phyloP scores from a whole-genome alignment of 257 asterid species.

The Solanum pennellii region DNA sequence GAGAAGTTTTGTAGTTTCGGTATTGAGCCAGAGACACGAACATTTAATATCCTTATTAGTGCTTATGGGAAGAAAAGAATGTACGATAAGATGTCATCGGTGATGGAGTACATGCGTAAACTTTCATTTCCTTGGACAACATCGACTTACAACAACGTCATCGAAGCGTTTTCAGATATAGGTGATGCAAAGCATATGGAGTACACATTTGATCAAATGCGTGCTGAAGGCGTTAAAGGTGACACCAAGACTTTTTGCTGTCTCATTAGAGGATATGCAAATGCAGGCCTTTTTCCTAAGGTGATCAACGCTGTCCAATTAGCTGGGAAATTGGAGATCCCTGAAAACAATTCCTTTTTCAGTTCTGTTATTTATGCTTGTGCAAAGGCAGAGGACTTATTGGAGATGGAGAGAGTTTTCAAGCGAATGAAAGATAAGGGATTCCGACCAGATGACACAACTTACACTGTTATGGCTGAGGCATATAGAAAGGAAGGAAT shows the following conservation, averaged over 20 bases:
- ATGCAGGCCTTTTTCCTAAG: slow-evolving; percentile 72
- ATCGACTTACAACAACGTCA: slow-evolving; percentile 85
- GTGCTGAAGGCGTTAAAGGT: slow-evolving; percentile 61
- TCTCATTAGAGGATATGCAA: slow-evolving; percentile 76
- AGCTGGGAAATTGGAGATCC: slow-evolving; percentile 80
- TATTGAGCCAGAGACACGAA: slow-evolving; percentile 77
- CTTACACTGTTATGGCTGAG: slow-evolving; percentile 63
- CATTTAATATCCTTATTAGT: slow-evolving; percentile 75
- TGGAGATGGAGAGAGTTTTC: slow-evolving; percentile 93
- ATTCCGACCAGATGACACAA: slow-evolving; percentile 54
- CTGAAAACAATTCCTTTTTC: slow-evolving; percentile 70
- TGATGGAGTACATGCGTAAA: slow-evolving; percentile 95
- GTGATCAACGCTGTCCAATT: slow-evolving; percentile 65
- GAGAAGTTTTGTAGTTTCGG: slow-evolving; percentile 75
- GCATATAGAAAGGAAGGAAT: slow-evolving; percentile 79
- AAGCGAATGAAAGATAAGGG: slow-evolving; percentile 70
- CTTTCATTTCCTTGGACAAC: slow-evolving; percentile 93
- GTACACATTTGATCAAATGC: slow-evolving; percentile 77
- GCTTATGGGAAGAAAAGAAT: slow-evolving; percentile 85
- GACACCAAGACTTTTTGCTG: slow-evolving; percentile 92
- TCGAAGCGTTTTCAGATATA: slow-evolving; percentile 79
- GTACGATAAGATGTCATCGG: slow-evolving; percentile 93
- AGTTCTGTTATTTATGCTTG: slow-evolving; percentile 84
- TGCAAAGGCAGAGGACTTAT: slow-evolving; percentile 72
- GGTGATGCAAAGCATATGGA: slow-evolving; percentile 89